phyloP scores from a whole-genome alignment of 805 yeast genomes.

The Kazachstania taianensis region DNA sequence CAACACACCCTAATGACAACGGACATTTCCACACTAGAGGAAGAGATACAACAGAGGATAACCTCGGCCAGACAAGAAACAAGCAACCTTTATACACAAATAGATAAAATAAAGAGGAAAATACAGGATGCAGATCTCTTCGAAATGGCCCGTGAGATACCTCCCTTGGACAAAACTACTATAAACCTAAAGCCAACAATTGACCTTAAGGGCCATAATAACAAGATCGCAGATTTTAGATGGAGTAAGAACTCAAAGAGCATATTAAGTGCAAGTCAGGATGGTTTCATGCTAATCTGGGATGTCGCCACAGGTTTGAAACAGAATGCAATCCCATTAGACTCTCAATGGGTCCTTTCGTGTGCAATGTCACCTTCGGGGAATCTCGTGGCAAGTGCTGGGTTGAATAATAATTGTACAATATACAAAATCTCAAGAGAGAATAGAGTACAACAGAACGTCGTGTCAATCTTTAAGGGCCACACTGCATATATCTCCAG shows the following conservation, averaged over 20 bases:
- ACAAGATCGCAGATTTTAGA: conserved; percentile 56
- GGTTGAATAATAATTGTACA: conserved; percentile 70
- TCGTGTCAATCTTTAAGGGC: conserved; percentile 55
- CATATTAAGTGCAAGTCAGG: conserved; percentile 70
- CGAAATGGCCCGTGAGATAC: conserved; percentile 29
- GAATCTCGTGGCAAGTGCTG: conserved; percentile 64
- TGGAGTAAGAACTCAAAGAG: conserved; percentile 59
- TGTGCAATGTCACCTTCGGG: conserved; percentile 67
- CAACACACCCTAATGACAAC: conserved; percentile 5
- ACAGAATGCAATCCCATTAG: conserved; percentile 57
- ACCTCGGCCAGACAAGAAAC: conserved; percentile 37
- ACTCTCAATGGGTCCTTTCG: conserved; percentile 68
- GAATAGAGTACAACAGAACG: conserved; percentile 31
- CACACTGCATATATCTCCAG: conserved; percentile 78
- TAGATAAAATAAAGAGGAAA: conserved; percentile 34
- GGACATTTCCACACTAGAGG: conserved; percentile 13
- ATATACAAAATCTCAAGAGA: conserved; percentile 42
- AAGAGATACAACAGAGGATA: conserved; percentile 23
- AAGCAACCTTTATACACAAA: conserved; percentile 38
- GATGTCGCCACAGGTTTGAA: conserved; percentile 66
- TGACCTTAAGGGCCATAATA: conserved; percentile 46
- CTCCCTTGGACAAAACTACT: conserved; percentile 11
- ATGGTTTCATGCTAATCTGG: conserved; percentile 80
- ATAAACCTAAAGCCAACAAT: conserved; percentile 32
- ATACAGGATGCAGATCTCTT: conserved; percentile 38